These are phyloP conservation scores for Lodderomyces orthopsilosis DNA, from an alignment of 1,139 yeast species.

Conservation along the genomic window DNA sequence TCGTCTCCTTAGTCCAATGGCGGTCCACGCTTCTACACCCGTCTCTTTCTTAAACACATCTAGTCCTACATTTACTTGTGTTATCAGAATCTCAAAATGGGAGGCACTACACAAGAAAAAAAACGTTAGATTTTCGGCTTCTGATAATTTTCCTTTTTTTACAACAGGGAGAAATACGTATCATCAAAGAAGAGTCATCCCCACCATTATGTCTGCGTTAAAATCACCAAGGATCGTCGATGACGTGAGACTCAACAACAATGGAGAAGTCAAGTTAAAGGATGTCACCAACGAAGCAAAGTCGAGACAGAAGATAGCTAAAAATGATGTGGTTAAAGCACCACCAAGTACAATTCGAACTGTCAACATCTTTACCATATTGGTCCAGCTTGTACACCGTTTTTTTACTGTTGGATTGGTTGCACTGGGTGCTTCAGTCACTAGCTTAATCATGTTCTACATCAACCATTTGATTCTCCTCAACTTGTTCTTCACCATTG, in stretches of 20 bases:
- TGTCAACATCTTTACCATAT: slow-evolving; percentile 9
- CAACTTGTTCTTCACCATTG: slow-evolving; percentile 52
- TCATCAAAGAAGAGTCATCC: background rate
- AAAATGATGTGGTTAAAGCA: slow-evolving; percentile 3
- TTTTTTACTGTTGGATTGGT: slow-evolving; percentile 7
- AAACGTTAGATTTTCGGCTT: background rate
- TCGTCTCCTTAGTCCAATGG: no score
- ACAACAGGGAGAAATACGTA: slow-evolving; percentile 1
- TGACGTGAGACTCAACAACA: slow-evolving; percentile 12
- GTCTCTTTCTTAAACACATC: no score
- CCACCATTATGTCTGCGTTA: slow-evolving; percentile 5
- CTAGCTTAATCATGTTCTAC: slow-evolving; percentile 16
- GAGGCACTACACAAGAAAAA: no score
- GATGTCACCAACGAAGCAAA: slow-evolving; percentile 10
- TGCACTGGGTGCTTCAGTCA: slow-evolving; percentile 4
- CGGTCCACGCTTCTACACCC: no score
- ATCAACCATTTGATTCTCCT: slow-evolving; percentile 41
- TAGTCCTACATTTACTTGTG: no score
- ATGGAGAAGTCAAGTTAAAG: slow-evolving; percentile 10
- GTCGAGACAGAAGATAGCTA: slow-evolving; percentile 2
- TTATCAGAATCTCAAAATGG: no score
- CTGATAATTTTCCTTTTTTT: slow-evolving; percentile 1
- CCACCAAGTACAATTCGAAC: slow-evolving; percentile 14
- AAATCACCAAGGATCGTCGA: slow-evolving; percentile 13
- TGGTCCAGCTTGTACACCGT: slow-evolving; percentile 11